Conservation (phyloP, 164 flowering plant genomes). For the Aristolochia californica region DNA sequence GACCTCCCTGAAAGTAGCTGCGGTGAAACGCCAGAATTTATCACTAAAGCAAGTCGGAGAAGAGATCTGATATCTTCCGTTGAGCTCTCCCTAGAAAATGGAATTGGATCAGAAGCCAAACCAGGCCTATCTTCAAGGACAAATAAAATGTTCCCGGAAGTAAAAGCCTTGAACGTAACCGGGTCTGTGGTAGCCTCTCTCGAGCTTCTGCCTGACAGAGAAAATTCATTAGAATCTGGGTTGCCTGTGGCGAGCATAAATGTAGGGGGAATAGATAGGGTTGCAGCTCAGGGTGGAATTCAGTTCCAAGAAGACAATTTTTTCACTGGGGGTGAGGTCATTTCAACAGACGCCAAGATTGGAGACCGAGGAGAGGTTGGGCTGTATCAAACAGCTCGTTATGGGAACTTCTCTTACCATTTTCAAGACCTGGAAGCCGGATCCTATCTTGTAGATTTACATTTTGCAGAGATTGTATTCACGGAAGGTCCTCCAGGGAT, state of each 20-base stretch:
- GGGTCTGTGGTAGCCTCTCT: slow-evolving; percentile 36
- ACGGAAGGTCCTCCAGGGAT: slow-evolving; percentile 49
- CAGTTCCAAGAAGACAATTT: slow-evolving; percentile 28
- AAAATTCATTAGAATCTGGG: neutral
- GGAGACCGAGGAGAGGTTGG: slow-evolving; percentile 20
- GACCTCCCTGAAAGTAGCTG: slow-evolving; percentile 20
- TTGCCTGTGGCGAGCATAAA: slow-evolving; percentile 32
- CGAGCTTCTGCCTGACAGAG: slow-evolving; percentile 31
- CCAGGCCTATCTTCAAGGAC: slow-evolving; percentile 13
- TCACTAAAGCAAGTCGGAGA: slow-evolving; percentile 11
- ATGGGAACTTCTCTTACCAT: slow-evolving; percentile 42
- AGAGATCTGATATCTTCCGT: slow-evolving; percentile 15
- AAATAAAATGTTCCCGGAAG: slow-evolving; percentile 10
- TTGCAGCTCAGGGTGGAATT: slow-evolving; percentile 13
- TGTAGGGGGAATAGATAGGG: slow-evolving; percentile 26
- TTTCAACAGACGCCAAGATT: slow-evolving; percentile 25
- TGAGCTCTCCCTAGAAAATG: slow-evolving; percentile 61
- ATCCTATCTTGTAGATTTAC: slow-evolving; percentile 38
- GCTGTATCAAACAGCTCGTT: slow-evolving; percentile 50
- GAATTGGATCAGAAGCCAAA: slow-evolving; percentile 27
- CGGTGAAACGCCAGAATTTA: slow-evolving; percentile 34
- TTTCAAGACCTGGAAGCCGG: slow-evolving; percentile 30
- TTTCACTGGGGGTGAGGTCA: slow-evolving; percentile 39
- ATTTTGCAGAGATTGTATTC: slow-evolving; percentile 54
- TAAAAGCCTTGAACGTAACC: slow-evolving; percentile 14